These are phyloP conservation scores for Asterophora parasitica DNA, from an alignment of 768 basidiomycete genomes.

Conservation along the genomic window DNA sequence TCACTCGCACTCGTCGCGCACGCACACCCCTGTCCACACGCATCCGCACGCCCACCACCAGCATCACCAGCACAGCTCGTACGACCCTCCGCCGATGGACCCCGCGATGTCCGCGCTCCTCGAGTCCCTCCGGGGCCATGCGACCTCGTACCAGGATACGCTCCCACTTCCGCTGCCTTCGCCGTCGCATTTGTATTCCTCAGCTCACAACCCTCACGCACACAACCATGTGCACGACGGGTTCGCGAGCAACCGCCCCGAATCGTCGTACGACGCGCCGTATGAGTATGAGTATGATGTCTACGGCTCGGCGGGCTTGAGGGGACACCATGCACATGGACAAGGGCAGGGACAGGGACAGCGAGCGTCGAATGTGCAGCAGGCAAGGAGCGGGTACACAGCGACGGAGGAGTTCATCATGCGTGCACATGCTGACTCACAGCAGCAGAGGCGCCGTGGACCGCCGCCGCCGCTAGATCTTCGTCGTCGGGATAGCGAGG, in stretches of 20 bases:
- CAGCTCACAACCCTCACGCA: not conserved
- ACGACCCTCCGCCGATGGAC: conserved; percentile 20
- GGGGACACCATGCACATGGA: too few species aligned
- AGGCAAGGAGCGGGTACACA: conserved; percentile 55
- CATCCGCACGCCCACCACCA: not conserved
- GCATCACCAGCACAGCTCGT: not conserved
- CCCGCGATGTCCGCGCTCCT: conserved; percentile 35
- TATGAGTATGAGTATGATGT: too few species aligned
- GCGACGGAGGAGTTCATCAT: conserved; percentile 66
- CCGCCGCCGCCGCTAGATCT: conserved; percentile 33
- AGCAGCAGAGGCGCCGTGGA: conserved; percentile 17
- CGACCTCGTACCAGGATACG: conserved; percentile 1
- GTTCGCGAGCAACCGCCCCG: not conserved
- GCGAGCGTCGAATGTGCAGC: conserved; percentile 7
- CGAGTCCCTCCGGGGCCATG: conserved; percentile 25
- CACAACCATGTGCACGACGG: conserved; percentile 8
- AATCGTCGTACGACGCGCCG: not conserved
- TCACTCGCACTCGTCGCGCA: not conserved
- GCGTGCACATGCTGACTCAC: conserved; percentile 39
- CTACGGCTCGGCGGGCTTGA: too few species aligned
- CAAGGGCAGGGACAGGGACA: too few species aligned
- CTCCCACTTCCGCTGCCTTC: not conserved
- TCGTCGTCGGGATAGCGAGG: conserved; percentile 16
- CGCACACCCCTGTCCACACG: not conserved
- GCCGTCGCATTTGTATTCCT: not conserved